Conservation (phyloP, 805 yeast genomes). For the Saccharomyces mikatae region DNA sequence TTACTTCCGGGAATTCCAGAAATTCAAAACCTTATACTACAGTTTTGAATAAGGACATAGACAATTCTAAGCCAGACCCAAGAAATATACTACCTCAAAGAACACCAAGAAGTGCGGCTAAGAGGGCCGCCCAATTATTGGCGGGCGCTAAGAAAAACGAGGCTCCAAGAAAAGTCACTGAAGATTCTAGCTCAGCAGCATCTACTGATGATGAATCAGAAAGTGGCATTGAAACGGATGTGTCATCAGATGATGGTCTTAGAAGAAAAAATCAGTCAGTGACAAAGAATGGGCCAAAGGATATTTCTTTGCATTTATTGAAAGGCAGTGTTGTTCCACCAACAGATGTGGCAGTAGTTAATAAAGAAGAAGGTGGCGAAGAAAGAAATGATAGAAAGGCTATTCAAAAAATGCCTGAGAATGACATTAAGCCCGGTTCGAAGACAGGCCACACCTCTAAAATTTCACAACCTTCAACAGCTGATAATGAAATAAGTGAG, state of each 20-base stretch:
- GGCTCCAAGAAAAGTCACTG: constrained; percentile 1
- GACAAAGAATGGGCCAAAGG: not conserved
- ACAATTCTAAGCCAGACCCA: constrained; percentile 26
- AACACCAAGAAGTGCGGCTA: constrained; percentile 26
- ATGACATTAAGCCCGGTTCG: not conserved
- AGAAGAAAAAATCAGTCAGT: not conserved
- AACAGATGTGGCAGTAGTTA: not conserved
- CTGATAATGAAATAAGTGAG: not conserved
- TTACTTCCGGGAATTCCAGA: constrained; percentile 1
- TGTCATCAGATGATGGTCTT: not conserved
- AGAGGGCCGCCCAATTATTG: constrained; percentile 23
- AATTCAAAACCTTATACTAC: constrained; percentile 25
- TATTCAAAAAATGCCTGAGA: not conserved
- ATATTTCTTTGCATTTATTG: not conserved
- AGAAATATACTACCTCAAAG: constrained; percentile 25
- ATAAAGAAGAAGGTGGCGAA: not conserved
- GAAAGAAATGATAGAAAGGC: not conserved
- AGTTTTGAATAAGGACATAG: constrained; percentile 23
- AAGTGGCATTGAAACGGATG: constrained; percentile 7
- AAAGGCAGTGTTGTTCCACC: not conserved
- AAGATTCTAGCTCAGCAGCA: not conserved
- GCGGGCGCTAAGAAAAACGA: constrained; percentile 14
- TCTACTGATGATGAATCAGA: constrained; percentile 1
- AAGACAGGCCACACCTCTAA: not conserved
- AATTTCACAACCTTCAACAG: not conserved